Evolutionary conservation across 2,329 filamentous ascomycete species (phyloP), one percentile per base, ranked within the genome.

Genomic region (Pseudocercospora musae): DNA sequence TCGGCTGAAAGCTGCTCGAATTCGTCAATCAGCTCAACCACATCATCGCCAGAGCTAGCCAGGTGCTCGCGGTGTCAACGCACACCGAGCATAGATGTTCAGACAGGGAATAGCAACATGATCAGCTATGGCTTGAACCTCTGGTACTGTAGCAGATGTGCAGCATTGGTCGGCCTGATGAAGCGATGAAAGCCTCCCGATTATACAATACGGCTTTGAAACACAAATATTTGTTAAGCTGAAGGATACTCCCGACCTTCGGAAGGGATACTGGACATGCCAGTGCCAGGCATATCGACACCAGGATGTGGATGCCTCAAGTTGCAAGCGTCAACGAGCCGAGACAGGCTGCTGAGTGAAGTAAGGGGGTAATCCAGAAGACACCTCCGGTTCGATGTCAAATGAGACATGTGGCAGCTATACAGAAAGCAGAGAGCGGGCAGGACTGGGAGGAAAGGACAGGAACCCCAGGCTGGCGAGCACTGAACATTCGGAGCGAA

Each of bases 81-180:
- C 25, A 72, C 72, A 8, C 66, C 70, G 18, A 75, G 73, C 67
- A 53, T 74, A 49, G 73, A 76, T 55, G 53, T 72, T 21, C 59
- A 68, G 52, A 74, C 72, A 5, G 73, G 73, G n/a, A 70, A 72
- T 52, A 69, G 66, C 57, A 76, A 75, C 66, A 77, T 77, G 75
- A 62, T 76, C 15, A 66, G 68, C 11, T 77, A 76, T 49, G 75
- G 75, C 9, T 66, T 76, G 18, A 77, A 77, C 49, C 68, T 71
- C 33, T 77, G 72, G 69, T 77, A 77, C 68, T 77, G 75, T 69
- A 69, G 60, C 15, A 68, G 75, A 25, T 77, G 74, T 60, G 74
- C 75, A 37, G 68, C 59, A 44, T 70, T 76, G 33, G 74, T 76
- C n/a, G 75, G 75, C 20, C 61, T 73, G 44, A 68, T 58, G 50